Percentiles rank a stretch among this genome's conserved stretches.
Evolutionary conservation across 169 alveolate species (phyloP).

Genomic region (Plasmodium coatneyi): DNA sequence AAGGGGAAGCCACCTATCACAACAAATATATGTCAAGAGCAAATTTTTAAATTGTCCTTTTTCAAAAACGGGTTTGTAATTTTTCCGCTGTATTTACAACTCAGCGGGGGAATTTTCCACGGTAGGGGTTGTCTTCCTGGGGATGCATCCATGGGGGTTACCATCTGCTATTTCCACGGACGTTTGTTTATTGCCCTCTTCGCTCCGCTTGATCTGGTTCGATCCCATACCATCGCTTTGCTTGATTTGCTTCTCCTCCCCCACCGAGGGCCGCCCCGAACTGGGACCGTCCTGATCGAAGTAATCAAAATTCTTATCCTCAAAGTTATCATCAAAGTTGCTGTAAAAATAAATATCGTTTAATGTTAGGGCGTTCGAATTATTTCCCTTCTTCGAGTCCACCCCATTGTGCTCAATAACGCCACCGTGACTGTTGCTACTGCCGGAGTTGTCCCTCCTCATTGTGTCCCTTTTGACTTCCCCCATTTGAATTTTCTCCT

Average conservation of each 20-base stretch:
- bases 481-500: neutral
- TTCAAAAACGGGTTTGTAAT: neutral
- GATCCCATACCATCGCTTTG: neutral
- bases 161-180: neutral
- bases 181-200: neutral
- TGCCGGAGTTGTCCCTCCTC: neutral
- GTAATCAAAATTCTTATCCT: constrained; percentile 3
- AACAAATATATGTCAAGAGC: neutral
- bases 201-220: neutral
- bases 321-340: constrained; percentile 38
- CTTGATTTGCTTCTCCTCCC: neutral
- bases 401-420: neutral
- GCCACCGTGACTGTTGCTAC: neutral
- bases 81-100: neutral
- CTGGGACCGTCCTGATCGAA: neutral
- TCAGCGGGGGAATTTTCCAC: neutral
- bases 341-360: constrained; percentile 39
- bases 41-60: neutral
- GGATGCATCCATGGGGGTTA: neutral
- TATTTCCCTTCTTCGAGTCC: neutral
- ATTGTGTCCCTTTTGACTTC: neutral
- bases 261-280: neutral
- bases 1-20: neutral
- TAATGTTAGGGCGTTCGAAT: constrained; percentile 12
- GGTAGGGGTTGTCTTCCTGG: neutral